These are phyloP conservation scores for Rutstroemia sp. DNA, from an alignment of 2,329 filamentous ascomycete genomes.

Conservation along the genomic window DNA sequence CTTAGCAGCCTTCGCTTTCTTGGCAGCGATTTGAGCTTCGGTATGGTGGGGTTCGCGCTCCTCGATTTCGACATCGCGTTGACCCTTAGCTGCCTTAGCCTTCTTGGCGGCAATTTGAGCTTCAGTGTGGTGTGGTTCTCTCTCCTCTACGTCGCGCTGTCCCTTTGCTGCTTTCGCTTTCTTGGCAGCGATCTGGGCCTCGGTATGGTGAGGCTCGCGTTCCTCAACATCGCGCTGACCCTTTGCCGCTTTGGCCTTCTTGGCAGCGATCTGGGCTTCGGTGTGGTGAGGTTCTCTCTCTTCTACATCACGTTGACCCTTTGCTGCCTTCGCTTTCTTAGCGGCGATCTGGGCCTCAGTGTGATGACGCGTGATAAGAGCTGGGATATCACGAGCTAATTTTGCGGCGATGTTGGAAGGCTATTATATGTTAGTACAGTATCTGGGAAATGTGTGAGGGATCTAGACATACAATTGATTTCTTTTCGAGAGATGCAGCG, in stretches of 20 bases:
- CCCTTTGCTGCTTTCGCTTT: slow-evolving; percentile 11
- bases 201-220: slow-evolving; percentile 14
- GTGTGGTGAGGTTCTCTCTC: slow-evolving; percentile 14
- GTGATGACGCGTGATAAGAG: slow-evolving; percentile 12
- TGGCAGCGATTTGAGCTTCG: slow-evolving; percentile 10
- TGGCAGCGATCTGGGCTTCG: slow-evolving; percentile 19
- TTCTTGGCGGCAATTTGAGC: slow-evolving; percentile 20
- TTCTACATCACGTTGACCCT: slow-evolving; percentile 4
- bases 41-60: slow-evolving; percentile 17
- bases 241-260: slow-evolving; percentile 9
- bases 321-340: slow-evolving; percentile 15
- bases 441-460: no score
- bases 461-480: slow-evolving; percentile 11
- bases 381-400: slow-evolving; percentile 1
- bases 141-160: slow-evolving; percentile 8
- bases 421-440: not conserved
- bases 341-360: slow-evolving; percentile 14
- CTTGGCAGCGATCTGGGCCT: slow-evolving; percentile 18
- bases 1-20: no score
- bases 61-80: slow-evolving; percentile 6
- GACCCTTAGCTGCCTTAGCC: slow-evolving; percentile 3
- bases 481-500: slow-evolving; percentile 10
- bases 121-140: slow-evolving; percentile 18
- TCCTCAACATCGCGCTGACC: slow-evolving; percentile 1
- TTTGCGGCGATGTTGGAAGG: not conserved